These are phyloP conservation scores for Coprinopsis sp. DNA, from an alignment of 768 basidiomycete genomes.

Conservation along the genomic window DNA sequence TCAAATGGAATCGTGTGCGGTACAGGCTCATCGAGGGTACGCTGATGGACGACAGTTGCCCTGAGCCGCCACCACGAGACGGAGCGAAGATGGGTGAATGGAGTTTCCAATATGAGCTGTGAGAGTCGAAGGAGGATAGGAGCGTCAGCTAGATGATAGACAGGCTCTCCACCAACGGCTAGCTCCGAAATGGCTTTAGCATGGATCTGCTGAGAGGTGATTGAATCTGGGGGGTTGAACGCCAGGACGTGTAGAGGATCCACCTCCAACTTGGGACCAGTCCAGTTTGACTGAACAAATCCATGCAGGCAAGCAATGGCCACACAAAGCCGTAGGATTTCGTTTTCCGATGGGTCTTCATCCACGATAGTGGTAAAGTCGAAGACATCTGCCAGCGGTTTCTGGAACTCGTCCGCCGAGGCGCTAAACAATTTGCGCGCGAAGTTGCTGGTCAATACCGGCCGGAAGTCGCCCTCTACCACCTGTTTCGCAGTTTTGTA, in stretches of 20 bases:
- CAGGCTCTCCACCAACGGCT: conserved; percentile 86
- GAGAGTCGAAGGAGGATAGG: conserved; percentile 74
- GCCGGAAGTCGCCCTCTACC: conserved; percentile 55
- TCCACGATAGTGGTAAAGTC: conserved; percentile 16
- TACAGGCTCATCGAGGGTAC: conserved; percentile 81
- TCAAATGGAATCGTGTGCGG: conserved; percentile 43
- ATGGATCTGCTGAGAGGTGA: conserved; percentile 52
- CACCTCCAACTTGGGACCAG: conserved; percentile 80
- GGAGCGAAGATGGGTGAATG: conserved; percentile 46
- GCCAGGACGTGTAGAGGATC: conserved; percentile 39
- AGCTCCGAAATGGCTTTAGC: conserved; percentile 68
- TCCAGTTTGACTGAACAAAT: conserved; percentile 95
- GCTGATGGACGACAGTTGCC: conserved; percentile 64
- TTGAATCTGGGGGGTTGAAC: conserved; percentile 16
- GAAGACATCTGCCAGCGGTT: conserved; percentile 36
- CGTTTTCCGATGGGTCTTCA: conserved; percentile 37
- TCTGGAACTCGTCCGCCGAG: conserved; percentile 23
- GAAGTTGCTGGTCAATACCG: conserved; percentile 42
- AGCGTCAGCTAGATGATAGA: conserved; percentile 79
- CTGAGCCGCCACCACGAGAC: conserved; percentile 85
- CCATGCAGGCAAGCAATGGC: conserved; percentile 82
- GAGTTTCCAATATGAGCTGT: conserved; percentile 56
- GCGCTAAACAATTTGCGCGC: conserved; percentile 38
- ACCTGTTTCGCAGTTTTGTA: conserved; percentile 48
- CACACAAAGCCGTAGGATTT: conserved; percentile 55